Base-by-base conservation (phyloP, 495 filamentous ascomycete genomes). In the Annulohypoxylon maeteangense region DNA sequence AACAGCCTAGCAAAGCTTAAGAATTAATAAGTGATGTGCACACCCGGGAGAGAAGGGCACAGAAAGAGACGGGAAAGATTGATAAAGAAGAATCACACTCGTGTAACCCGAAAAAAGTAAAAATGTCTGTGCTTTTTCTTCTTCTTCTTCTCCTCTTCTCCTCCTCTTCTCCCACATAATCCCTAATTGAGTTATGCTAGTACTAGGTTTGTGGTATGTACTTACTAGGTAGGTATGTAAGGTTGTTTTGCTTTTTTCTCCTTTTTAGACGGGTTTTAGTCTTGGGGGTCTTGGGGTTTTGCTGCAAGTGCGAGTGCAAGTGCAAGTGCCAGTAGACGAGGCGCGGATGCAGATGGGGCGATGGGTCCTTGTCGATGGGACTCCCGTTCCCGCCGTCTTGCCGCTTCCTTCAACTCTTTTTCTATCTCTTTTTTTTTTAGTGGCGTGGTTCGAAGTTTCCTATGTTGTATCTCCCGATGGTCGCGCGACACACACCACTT, bases 361-460 rank as follows among this genome's bases (percentile, higher is more conserved):
- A 72, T 72, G 70, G 70, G 48, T 65, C 65, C 55, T 12, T 36
- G 44, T 36, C 25, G 47, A 65, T 72, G 70, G 70, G 60, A 64
- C 65, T 72, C 70, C 70, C 70, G 70, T 64, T 72, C 70, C 70
- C 70, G 70, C 66, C 61, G 27, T 65, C 70, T 72, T 68, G 70
- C 70, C 64, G 70, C 59, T 25, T 67, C 55, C 18, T 38, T 62
- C 34, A 54, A 51, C 64, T 60, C 34, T 45, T 6, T 6, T 20
- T 56, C 59, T 57, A 32, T 51, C n/a, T 32, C 12, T 34, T 54
- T 59, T 34, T 54, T 59, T 66, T 60, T 67, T 54, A 63, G 69
- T 57, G 69, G 59, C 53, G 20, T 58, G 44, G 10, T 56, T 51
- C 47, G 47, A 51, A 51, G 22, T 51, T 62, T 34, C 44, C 32